Conservation (phyloP, 305 asterid species). For the Solanum chacoense region DNA sequence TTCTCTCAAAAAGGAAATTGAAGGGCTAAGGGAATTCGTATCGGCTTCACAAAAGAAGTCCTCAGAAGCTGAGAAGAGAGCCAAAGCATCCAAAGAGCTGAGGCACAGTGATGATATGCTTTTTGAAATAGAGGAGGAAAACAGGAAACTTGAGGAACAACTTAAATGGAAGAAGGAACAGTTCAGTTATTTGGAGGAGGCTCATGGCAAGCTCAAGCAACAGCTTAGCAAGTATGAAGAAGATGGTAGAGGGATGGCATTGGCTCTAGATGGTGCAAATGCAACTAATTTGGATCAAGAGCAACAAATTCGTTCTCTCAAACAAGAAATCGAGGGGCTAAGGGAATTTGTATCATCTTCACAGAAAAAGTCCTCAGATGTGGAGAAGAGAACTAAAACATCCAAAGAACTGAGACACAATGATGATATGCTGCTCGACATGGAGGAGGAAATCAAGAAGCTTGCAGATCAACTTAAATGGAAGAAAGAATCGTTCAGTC, state of each 20-base stretch:
- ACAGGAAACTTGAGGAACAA: constrained; percentile 46
- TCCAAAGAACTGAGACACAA: constrained; percentile 31
- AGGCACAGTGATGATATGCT: constrained; percentile 42
- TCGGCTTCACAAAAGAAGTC: constrained; percentile 35
- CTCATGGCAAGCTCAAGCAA: constrained; percentile 64
- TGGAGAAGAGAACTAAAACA: constrained; percentile 13
- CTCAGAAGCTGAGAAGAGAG: constrained; percentile 24
- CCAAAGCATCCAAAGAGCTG: constrained; percentile 18
- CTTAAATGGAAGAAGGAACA: constrained; percentile 94
- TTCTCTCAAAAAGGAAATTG: constrained; percentile 46
- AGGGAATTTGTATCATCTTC: constrained; percentile 27
- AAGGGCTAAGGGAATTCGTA: constrained; percentile 37
- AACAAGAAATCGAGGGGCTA: constrained; percentile 48
- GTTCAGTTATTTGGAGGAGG: constrained; percentile 65
- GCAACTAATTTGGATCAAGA: constrained; percentile 46
- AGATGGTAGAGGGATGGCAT: constrained; percentile 39
- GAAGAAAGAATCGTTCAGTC: constrained; percentile 86
- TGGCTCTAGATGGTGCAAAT: constrained; percentile 65
- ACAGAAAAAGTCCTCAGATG: constrained; percentile 33
- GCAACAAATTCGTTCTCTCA: constrained; percentile 33
- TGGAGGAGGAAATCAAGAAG: constrained; percentile 57
- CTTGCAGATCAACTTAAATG: constrained; percentile 70
- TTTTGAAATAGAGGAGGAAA: constrained; percentile 50
- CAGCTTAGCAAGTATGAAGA: constrained; percentile 44
- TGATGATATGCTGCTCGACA: constrained; percentile 37